These are phyloP conservation scores for Escovopsis sp. DNA, from an alignment of 2,329 filamentous ascomycete species.

Conservation along the genomic window DNA sequence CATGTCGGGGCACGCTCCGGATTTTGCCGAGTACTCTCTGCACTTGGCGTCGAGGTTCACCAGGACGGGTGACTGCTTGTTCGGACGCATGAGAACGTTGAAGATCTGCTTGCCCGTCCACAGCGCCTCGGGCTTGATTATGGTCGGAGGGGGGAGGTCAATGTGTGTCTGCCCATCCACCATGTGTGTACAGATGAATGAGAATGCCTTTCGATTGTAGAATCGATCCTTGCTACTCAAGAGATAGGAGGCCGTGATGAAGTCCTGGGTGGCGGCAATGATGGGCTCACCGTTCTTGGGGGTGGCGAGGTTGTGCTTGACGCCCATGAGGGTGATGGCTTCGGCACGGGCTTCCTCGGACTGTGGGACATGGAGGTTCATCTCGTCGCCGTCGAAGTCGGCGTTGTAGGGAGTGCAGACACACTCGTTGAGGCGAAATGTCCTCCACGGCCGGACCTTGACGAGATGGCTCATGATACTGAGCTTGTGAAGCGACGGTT, in stretches of 20 bases:
- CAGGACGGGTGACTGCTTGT: conserved; percentile 64
- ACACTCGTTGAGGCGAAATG: conserved; percentile 94
- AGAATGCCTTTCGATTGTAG: conserved; percentile 76
- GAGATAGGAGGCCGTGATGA: conserved; percentile 89
- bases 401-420: conserved; percentile 97
- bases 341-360: conserved; percentile 94
- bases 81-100: conserved; percentile 79
- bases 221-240: conserved; percentile 88
- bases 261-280: conserved; percentile 98
- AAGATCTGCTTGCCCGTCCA: conserved; percentile 99
- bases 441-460: conserved; percentile 88
- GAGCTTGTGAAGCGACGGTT: conserved; percentile 93
- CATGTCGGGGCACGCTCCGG: conserved; percentile 49
- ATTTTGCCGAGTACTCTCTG: conserved; percentile 56
- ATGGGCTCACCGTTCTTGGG: conserved; percentile 97
- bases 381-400: conserved; percentile 97
- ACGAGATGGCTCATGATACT: conserved; percentile 95
- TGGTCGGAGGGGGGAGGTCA: conserved; percentile 73
- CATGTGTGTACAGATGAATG: conserved; percentile 89
- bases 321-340: conserved; percentile 92
- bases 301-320: conserved; percentile 89
- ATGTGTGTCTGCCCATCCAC: conserved; percentile 63
- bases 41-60: conserved; percentile 92
- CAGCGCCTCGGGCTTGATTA: conserved; percentile 69
- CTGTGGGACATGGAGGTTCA: conserved; percentile 96